Conservation (phyloP, 2,329 filamentous ascomycete genomes). For the Fonsecaea pugnacius region DNA sequence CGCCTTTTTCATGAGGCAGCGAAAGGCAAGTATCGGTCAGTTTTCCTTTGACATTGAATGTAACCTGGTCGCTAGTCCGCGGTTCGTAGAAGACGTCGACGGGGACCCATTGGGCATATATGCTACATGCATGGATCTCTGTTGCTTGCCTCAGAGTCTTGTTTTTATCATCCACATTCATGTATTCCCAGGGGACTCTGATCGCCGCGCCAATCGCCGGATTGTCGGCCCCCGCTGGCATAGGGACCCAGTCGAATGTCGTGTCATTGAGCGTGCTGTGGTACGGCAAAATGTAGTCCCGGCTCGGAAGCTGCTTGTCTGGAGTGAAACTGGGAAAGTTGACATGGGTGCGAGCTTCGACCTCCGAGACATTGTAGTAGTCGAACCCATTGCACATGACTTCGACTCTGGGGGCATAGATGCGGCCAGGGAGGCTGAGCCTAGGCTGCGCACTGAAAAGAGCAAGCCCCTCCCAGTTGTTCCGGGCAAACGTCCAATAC, state of each 20-base stretch:
- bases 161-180: constrained; percentile 2
- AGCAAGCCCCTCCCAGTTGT: constrained; percentile 29
- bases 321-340: constrained; percentile 31
- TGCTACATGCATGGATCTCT: constrained; percentile 31
- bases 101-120: constrained; percentile 33
- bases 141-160: constrained; percentile 18
- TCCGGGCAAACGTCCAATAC: constrained; percentile 26
- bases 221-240: constrained; percentile 26
- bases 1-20: constrained; percentile 4
- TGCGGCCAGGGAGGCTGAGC: constrained; percentile 20
- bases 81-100: constrained; percentile 30
- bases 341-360: constrained; percentile 18
- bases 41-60: constrained; percentile 18
- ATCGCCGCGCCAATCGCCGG: constrained; percentile 25
- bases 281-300: constrained; percentile 27
- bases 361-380: constrained; percentile 20
- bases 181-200: constrained; percentile 24
- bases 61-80: constrained; percentile 24
- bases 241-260: constrained; percentile 28
- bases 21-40: constrained; percentile 21
- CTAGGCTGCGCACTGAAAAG: constrained; percentile 21
- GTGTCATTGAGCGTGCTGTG: constrained; percentile 24
- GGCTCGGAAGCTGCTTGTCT: constrained; percentile 18
- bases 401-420: constrained; percentile 30
- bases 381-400: constrained; percentile 27